Percentiles rank a stretch among this genome's conserved stretches.
Evolutionary conservation across 2,329 filamentous ascomycete species (phyloP).

Genomic region (Trichoderma pleuroti): DNA sequence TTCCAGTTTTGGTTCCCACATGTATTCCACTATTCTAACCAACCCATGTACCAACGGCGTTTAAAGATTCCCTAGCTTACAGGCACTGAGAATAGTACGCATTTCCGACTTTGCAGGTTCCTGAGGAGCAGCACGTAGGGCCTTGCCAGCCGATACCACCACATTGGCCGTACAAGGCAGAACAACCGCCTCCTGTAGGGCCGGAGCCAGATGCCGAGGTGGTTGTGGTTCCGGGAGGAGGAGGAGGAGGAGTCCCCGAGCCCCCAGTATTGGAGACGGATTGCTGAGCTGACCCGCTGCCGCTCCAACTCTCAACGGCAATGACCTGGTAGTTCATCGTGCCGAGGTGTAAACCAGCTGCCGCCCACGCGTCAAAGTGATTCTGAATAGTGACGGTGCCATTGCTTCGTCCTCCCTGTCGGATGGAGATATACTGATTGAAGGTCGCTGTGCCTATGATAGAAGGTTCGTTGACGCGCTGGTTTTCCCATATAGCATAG

Average conservation of each 20-base stretch:
- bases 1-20: rapidly evolving
- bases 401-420: background rate
- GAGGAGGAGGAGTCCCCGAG: background rate
- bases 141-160: background rate
- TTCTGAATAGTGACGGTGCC: slow-evolving; percentile 46
- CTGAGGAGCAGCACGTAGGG: background rate
- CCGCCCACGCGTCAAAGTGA: slow-evolving; percentile 46
- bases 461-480: background rate
- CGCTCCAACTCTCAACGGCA: slow-evolving; percentile 52
- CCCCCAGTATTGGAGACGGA: background rate
- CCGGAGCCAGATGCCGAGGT: background rate
- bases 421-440: background rate
- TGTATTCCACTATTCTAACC: background rate
- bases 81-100: background rate
- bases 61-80: background rate
- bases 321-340: slow-evolving; percentile 52
- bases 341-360: slow-evolving; percentile 46
- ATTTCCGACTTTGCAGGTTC: background rate
- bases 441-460: background rate
- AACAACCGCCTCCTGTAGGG: background rate
- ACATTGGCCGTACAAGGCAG: background rate
- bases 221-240: background rate
- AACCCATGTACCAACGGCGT: background rate
- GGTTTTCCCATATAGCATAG: background rate
- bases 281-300: slow-evolving; percentile 24